Evolutionary conservation across 352 stramenopile genomes (phyloP).

Genomic region (Hyaloperonospora arabidopsidis): DNA sequence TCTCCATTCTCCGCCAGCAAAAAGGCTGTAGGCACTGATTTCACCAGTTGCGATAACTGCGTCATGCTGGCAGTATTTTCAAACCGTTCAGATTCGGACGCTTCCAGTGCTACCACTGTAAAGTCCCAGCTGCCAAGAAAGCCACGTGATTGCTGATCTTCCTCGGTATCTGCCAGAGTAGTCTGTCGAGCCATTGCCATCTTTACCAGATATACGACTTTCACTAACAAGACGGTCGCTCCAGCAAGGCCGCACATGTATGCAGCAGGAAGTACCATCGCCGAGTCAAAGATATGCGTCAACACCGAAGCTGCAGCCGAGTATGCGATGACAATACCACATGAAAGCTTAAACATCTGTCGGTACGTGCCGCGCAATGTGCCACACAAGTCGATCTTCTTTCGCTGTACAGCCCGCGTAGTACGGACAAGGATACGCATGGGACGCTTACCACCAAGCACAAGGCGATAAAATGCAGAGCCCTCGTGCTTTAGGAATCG

Average conservation of each 20-base stretch:
- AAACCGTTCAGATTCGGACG: conserved; percentile 44
- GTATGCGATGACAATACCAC: conserved; percentile 49
- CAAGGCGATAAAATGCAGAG: conserved; percentile 46
- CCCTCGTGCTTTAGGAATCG: conserved; percentile 39
- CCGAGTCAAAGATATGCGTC: conserved; percentile 40
- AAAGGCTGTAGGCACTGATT: conserved; percentile 47
- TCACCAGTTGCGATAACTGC: conserved; percentile 9
- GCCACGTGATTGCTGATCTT: conserved; percentile 8
- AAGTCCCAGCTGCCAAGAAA: conserved; percentile 54
- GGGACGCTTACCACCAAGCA: conserved; percentile 43
- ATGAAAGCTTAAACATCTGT: conserved; percentile 57
- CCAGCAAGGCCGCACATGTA: conserved; percentile 39
- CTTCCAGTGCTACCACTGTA: conserved; percentile 47
- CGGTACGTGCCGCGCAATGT: conserved; percentile 52
- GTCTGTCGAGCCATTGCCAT: conserved; percentile 36
- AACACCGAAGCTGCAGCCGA: conserved; percentile 39
- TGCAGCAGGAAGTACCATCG: conserved; percentile 46
- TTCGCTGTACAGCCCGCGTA: conserved; percentile 12
- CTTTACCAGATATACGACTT: conserved; percentile 46
- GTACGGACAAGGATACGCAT: conserved; percentile 48
- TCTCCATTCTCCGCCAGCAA: conserved; percentile 66
- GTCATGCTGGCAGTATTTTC: conserved; percentile 12
- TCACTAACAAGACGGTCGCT: conserved; percentile 45
- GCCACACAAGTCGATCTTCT: conserved; percentile 33
- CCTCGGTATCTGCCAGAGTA: conserved; percentile 1